These are phyloP conservation scores for Trypanosoma conorhini DNA, from an alignment of 208 protist genomes.

Conservation along the genomic window DNA sequence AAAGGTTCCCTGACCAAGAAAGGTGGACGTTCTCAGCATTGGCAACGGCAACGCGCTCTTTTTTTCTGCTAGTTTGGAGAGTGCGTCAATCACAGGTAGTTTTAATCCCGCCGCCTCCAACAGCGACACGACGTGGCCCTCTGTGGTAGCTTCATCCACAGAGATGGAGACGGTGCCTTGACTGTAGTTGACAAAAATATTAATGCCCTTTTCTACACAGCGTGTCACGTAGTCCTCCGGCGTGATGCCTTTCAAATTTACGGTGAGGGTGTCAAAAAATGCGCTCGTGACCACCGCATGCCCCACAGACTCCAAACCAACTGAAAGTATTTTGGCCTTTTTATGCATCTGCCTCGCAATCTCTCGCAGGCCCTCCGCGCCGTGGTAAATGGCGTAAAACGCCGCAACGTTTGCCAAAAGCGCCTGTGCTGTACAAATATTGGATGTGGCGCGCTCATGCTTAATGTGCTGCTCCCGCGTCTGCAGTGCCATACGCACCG, in stretches of 20 bases:
- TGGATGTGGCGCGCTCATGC: slow-evolving; percentile 94
- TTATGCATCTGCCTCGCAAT: slow-evolving; percentile 93
- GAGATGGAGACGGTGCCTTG: slow-evolving; percentile 76
- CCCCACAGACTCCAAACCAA: slow-evolving; percentile 86
- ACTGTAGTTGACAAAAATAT: slow-evolving; percentile 80
- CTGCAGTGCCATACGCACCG: slow-evolving; percentile 97
- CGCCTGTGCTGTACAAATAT: slow-evolving; percentile 98
- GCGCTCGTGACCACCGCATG: slow-evolving; percentile 45
- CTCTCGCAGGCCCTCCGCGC: slow-evolving; percentile 93
- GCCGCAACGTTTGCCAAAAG: slow-evolving; percentile 97
- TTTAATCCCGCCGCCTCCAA: slow-evolving; percentile 75
- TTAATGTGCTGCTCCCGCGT: slow-evolving; percentile 99
- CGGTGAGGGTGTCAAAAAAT: slow-evolving; percentile 93
- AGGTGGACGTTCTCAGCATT: slow-evolving; percentile 73
- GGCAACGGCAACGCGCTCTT: slow-evolving; percentile 42
- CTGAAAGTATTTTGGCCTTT: slow-evolving; percentile 74
- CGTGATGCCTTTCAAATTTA: slow-evolving; percentile 50
- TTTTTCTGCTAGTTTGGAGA: slow-evolving; percentile 45
- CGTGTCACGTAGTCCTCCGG: slow-evolving; percentile 57
- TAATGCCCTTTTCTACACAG: slow-evolving; percentile 86
- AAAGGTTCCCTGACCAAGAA: slow-evolving; percentile 94
- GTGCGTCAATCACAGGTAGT: slow-evolving; percentile 43
- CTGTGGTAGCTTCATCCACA: slow-evolving; percentile 94
- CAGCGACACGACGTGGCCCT: slow-evolving; percentile 74
- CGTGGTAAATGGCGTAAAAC: slow-evolving; percentile 98